A percentile compares a stretch with the other conserved stretches of the same genome.
Evolutionary conservation across 2,329 filamentous ascomycete species (phyloP).

Genomic region (Sporothrix protearum): DNA sequence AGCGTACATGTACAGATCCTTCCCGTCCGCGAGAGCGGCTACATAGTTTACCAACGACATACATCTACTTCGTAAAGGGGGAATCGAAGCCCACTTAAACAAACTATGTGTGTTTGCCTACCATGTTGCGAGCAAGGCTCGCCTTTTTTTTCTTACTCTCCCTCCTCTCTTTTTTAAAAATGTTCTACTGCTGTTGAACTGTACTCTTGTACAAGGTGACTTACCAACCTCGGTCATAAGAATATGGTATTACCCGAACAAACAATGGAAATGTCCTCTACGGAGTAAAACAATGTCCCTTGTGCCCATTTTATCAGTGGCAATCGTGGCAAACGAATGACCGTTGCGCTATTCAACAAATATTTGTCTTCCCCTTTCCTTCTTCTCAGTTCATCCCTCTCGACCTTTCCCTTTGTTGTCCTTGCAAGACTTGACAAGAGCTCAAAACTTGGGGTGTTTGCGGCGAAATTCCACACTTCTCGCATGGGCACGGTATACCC

Average conservation of each 20-base stretch:
- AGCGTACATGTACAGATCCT: not conserved
- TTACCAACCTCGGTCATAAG: not conserved
- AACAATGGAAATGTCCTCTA: not conserved
- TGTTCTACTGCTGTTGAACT: too few species aligned
- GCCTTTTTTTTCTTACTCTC: not conserved
- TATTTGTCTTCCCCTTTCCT: not conserved
- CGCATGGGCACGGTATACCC: not conserved
- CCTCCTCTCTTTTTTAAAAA: not conserved
- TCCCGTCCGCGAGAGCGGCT: not conserved
- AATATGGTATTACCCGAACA: not conserved
- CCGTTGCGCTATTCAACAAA: not conserved
- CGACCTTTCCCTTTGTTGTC: not conserved
- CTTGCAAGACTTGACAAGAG: too few species aligned
- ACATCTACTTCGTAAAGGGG: not conserved
- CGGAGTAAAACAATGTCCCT: not conserved
- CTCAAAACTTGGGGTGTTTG: not conserved
- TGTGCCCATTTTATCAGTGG: not conserved
- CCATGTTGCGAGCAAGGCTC: not conserved
- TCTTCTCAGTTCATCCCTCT: not conserved
- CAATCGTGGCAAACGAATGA: not conserved
- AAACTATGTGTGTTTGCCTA: not conserved
- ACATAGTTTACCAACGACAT: not conserved
- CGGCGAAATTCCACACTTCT: not conserved
- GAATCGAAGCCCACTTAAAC: not conserved
- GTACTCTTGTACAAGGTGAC: not conserved